A percentile compares a stretch with the other conserved stretches of the same genome.
phyloP scores from a whole-genome alignment of 306 rosid species.

The Herpetospermum pedunculosum region DNA sequence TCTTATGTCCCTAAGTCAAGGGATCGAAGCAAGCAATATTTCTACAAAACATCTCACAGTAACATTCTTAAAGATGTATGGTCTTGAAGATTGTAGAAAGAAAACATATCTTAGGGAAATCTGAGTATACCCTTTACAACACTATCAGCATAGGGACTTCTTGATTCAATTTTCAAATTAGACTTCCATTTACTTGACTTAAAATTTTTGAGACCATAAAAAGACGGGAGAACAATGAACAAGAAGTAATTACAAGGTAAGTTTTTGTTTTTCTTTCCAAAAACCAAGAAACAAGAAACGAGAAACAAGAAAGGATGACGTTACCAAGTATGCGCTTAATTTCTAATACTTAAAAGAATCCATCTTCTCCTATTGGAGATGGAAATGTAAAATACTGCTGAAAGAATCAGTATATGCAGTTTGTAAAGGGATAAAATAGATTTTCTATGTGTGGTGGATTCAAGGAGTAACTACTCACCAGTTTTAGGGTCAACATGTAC shows the following conservation, averaged over 20 bases:
- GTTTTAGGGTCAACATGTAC: conserved; percentile 69
- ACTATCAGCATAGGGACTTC: not conserved
- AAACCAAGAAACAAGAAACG: not conserved
- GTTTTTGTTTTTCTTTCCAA: not conserved
- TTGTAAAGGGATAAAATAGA: too few species aligned
- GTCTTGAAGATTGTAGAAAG: not conserved
- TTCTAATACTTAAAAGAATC: too few species aligned
- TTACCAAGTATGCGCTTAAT: too few species aligned
- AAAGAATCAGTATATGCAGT: too few species aligned
- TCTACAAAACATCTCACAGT: too few species aligned
- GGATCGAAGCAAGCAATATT: too few species aligned
- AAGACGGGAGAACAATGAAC: not conserved
- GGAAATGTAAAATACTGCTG: too few species aligned
- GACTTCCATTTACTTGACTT: too few species aligned
- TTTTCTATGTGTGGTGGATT: not conserved
- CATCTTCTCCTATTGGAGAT: too few species aligned
- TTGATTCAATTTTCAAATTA: too few species aligned
- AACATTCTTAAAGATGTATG: not conserved
- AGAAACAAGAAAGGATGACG: not conserved
- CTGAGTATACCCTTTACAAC: not conserved
- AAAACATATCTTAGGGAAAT: not conserved
- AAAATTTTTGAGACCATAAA: too few species aligned
- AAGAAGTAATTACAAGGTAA: not conserved
- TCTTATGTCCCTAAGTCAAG: not conserved
- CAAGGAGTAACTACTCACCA: conserved; percentile 39